These are phyloP conservation scores for Nidula microcarpa DNA, from an alignment of 768 basidiomycete genomes.

Conservation along the genomic window DNA sequence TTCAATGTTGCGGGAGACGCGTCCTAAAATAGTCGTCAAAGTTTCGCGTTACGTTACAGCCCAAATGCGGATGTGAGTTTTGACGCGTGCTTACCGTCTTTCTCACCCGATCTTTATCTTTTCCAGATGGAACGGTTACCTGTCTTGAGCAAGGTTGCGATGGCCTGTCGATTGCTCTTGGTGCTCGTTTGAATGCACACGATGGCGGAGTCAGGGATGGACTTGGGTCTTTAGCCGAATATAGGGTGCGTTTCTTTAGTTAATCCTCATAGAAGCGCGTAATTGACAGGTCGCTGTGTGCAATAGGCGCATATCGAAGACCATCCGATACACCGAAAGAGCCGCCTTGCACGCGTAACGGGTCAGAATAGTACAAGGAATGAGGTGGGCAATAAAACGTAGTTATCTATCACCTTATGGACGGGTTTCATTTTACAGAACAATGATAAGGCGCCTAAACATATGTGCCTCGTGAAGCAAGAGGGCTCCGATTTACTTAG, in stretches of 20 bases:
- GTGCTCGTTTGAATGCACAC: constrained; percentile 14
- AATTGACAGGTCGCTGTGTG: constrained; percentile 4
- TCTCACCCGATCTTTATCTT: neutral
- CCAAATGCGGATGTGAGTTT: constrained; percentile 34
- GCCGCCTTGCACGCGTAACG: constrained; percentile 6
- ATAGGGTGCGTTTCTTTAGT: constrained; percentile 31
- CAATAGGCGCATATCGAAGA: constrained; percentile 23
- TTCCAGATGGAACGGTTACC: constrained; percentile 35
- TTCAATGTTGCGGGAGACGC: neutral
- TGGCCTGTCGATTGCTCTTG: constrained; percentile 24
- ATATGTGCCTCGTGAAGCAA: neutral
- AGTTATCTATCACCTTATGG: too few species aligned
- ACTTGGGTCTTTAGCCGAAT: constrained; percentile 43
- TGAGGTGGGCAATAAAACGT: neutral
- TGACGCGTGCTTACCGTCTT: neutral
- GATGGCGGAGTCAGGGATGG: constrained; percentile 43
- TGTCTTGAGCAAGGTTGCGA: constrained; percentile 50
- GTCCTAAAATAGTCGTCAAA: constrained; percentile 8
- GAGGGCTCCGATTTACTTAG: neutral
- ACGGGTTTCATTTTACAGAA: too few species aligned
- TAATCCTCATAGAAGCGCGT: neutral
- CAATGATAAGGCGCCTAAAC: neutral
- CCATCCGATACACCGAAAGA: constrained; percentile 18
- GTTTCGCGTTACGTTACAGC: constrained; percentile 34
- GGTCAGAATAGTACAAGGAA: neutral